A percentile compares a stretch with the other conserved stretches of the same genome.
These are phyloP conservation scores for Candida dajiaensis DNA, from an alignment of 805 yeast genomes.

Conservation along the genomic window DNA sequence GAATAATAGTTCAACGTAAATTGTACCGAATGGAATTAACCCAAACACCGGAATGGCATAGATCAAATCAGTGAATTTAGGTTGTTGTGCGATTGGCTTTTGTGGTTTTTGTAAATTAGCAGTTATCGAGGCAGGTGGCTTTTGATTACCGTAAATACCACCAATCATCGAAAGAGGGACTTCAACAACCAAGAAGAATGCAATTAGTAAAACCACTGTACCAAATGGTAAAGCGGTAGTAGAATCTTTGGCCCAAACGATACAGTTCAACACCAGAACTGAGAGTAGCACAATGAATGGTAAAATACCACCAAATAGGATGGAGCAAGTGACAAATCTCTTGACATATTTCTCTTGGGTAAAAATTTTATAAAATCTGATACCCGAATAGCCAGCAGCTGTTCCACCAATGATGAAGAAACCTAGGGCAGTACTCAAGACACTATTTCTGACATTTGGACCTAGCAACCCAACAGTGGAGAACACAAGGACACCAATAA, in stretches of 20 bases:
- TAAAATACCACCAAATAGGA: slow-evolving; percentile 42
- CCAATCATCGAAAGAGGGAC: slow-evolving; percentile 73
- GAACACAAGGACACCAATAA: slow-evolving; percentile 52
- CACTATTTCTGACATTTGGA: slow-evolving; percentile 63
- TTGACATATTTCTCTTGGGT: slow-evolving; percentile 26
- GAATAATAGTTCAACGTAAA: slow-evolving; percentile 72
- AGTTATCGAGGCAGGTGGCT: slow-evolving; percentile 10
- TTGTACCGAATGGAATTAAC: slow-evolving; percentile 68
- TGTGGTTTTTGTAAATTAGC: slow-evolving; percentile 16
- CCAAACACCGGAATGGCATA: slow-evolving; percentile 50
- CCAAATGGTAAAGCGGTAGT: slow-evolving; percentile 76
- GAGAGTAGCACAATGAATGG: slow-evolving; percentile 44
- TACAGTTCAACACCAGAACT: slow-evolving; percentile 52
- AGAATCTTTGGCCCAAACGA: slow-evolving; percentile 73
- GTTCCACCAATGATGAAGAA: slow-evolving; percentile 66
- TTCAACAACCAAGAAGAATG: slow-evolving; percentile 57
- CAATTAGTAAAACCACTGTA: slow-evolving; percentile 55
- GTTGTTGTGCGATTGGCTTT: slow-evolving; percentile 30
- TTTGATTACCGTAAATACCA: slow-evolving; percentile 46
- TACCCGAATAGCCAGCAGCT: slow-evolving; percentile 68
- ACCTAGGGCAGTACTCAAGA: slow-evolving; percentile 52
- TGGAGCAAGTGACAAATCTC: slow-evolving; percentile 23
- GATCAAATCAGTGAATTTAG: slow-evolving; percentile 20
- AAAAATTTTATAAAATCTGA: slow-evolving; percentile 54
- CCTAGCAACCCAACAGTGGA: slow-evolving; percentile 55